Conservation (phyloP, 2,329 filamentous ascomycete genomes). For the Colletotrichum sp. region DNA sequence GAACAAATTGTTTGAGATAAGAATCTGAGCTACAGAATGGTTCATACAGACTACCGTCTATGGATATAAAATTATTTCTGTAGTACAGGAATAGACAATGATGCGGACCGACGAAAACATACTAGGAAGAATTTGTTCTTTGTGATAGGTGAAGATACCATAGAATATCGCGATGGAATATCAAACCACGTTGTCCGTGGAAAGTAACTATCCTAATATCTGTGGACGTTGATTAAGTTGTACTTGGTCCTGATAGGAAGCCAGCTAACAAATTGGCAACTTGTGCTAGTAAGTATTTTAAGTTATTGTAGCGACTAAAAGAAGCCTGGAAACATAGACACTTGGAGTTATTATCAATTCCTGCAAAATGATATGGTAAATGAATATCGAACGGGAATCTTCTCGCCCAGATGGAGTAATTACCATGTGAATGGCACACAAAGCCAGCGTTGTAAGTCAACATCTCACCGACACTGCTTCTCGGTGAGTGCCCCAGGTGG, state of each 20-base stretch:
- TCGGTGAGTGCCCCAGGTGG: neutral
- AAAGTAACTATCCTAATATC: neutral
- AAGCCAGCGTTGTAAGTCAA: neutral
- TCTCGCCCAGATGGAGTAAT: neutral
- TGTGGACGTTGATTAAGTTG: neutral
- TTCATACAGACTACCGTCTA: neutral
- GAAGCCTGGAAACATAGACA: neutral
- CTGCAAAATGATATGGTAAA: neutral
- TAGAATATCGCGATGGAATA: neutral
- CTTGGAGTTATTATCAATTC: accelerated
- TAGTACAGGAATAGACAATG: neutral
- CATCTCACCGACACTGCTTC: neutral
- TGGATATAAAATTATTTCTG: neutral
- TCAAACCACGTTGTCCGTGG: neutral
- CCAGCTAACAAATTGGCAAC: neutral
- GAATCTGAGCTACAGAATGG: neutral
- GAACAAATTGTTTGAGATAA: neutral
- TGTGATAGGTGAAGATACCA: neutral
- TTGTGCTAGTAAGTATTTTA: neutral
- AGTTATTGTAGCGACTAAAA: neutral
- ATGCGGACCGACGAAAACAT: neutral
- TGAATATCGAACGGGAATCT: neutral
- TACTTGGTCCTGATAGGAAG: neutral
- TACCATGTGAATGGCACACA: neutral
- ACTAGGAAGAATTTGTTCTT: neutral